Evolutionary conservation across 2,329 filamentous ascomycete genomes (phyloP).

Genomic region (Didymosphaeria variabile): DNA sequence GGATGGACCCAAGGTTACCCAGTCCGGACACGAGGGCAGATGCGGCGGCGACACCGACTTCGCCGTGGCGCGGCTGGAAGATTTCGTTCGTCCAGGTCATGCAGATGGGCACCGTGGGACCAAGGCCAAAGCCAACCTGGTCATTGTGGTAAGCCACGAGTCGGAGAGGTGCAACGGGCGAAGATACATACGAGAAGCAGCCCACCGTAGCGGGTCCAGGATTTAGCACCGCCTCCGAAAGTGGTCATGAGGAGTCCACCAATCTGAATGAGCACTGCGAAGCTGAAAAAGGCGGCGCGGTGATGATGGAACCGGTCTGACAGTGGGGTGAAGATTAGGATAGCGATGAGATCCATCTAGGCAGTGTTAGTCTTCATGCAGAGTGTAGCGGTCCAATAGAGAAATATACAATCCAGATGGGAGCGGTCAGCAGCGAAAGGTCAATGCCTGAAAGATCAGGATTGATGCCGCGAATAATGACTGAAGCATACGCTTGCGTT

Average conservation of each 20-base stretch:
- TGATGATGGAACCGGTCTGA: constrained; percentile 86
- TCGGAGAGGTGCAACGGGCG: not conserved
- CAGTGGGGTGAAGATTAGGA: constrained; percentile 83
- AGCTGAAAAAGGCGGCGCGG: constrained; percentile 82
- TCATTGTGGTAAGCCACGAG: not conserved
- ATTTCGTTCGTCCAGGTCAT: constrained; percentile 95
- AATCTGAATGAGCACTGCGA: constrained; percentile 80
- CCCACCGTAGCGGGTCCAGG: constrained; percentile 87
- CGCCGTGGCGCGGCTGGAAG: constrained; percentile 87
- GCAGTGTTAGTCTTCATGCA: constrained; percentile 19
- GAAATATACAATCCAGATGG: constrained; percentile 83
- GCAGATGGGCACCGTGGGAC: constrained; percentile 88
- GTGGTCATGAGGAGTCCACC: constrained; percentile 81
- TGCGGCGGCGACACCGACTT: constrained; percentile 88
- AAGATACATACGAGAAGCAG: constrained; percentile 73
- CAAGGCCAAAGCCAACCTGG: constrained; percentile 78
- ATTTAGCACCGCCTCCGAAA: constrained; percentile 71
- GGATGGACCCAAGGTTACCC: constrained; percentile 85
- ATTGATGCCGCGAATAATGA: constrained; percentile 85
- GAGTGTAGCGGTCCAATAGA: not conserved
- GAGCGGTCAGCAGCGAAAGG: constrained; percentile 84
- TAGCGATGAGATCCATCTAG: constrained; percentile 86
- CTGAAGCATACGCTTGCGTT: constrained; percentile 84
- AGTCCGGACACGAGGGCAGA: constrained; percentile 86
- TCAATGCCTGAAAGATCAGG: constrained; percentile 75